These are phyloP conservation scores for Dipodascus geniculatus DNA, from an alignment of 805 yeast genomes.

Conservation along the genomic window DNA sequence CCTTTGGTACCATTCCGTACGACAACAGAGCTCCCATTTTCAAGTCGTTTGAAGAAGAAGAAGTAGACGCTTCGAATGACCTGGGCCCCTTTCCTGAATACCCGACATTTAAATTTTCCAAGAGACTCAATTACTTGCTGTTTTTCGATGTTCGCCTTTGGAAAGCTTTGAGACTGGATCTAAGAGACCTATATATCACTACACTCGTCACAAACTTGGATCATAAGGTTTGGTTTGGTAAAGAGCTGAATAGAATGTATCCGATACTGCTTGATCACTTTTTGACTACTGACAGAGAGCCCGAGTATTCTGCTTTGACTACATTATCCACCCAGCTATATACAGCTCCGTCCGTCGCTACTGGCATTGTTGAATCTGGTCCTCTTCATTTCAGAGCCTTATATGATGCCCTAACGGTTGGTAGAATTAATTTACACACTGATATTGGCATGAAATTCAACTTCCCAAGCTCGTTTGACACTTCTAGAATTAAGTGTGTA, in stretches of 20 bases:
- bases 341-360: conserved; percentile 77
- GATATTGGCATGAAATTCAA: conserved; percentile 10
- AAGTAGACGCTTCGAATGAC: neutral
- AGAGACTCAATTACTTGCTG: conserved; percentile 44
- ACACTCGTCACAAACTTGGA: conserved; percentile 48
- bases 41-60: neutral
- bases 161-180: conserved; percentile 43
- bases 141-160: conserved; percentile 64
- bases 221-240: conserved; percentile 47
- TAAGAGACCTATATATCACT: conserved; percentile 56
- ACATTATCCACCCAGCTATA: conserved; percentile 75
- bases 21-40: neutral
- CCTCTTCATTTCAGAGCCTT: neutral
- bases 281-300: conserved; percentile 70
- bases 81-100: neutral
- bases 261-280: conserved; percentile 63
- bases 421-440: neutral
- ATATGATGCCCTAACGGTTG: neutral
- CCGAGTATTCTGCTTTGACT: conserved; percentile 65
- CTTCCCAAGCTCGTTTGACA: conserved; percentile 27
- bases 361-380: conserved; percentile 32
- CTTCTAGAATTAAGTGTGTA: conserved; percentile 65
- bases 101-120: neutral
- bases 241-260: conserved; percentile 75
- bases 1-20: neutral